These are phyloP conservation scores for Sporisorium scitamineum DNA, from an alignment of 1,284 basidiomycete species.

Conservation along the genomic window DNA sequence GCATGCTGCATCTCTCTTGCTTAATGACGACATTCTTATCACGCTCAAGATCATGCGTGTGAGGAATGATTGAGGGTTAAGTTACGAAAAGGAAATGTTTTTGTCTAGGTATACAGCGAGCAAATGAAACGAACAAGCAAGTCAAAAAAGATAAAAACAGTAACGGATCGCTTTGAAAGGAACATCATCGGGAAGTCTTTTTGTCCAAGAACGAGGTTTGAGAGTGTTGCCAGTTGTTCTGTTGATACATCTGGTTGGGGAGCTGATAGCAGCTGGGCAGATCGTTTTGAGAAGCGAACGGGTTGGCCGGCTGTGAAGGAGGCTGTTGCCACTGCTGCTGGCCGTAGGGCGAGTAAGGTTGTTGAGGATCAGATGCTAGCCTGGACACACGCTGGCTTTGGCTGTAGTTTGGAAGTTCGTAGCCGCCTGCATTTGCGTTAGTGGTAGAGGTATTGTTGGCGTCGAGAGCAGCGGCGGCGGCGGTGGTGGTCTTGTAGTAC, in stretches of 20 bases:
- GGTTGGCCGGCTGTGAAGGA: not conserved
- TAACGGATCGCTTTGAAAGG: not conserved
- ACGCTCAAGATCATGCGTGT: not conserved
- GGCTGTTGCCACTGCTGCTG: not conserved
- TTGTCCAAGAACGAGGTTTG: slow-evolving; percentile 17
- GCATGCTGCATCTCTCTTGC: slow-evolving; percentile 2
- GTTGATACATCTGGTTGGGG: not conserved
- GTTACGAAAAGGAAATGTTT: not conserved
- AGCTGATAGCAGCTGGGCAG: slow-evolving; percentile 5
- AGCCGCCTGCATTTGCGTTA: not conserved
- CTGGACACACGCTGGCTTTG: slow-evolving; percentile 6
- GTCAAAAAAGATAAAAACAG: too few species aligned
- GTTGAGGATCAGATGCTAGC: not conserved
- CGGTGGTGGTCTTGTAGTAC: slow-evolving; percentile 7
- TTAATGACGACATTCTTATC: not conserved
- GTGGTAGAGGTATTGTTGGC: not conserved
- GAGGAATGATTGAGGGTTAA: too few species aligned
- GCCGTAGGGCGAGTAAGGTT: not conserved
- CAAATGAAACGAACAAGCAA: not conserved
- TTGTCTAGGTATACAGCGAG: not conserved
- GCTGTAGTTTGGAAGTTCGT: slow-evolving; percentile 8
- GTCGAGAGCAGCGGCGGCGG: not conserved
- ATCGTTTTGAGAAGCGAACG: slow-evolving; percentile 20
- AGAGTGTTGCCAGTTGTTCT: slow-evolving; percentile 4
- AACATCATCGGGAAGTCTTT: slow-evolving; percentile 2